A percentile compares a stretch with the other conserved stretches of the same genome.
phyloP scores from a whole-genome alignment of 805 yeast species.

The Clavispora fructus region DNA sequence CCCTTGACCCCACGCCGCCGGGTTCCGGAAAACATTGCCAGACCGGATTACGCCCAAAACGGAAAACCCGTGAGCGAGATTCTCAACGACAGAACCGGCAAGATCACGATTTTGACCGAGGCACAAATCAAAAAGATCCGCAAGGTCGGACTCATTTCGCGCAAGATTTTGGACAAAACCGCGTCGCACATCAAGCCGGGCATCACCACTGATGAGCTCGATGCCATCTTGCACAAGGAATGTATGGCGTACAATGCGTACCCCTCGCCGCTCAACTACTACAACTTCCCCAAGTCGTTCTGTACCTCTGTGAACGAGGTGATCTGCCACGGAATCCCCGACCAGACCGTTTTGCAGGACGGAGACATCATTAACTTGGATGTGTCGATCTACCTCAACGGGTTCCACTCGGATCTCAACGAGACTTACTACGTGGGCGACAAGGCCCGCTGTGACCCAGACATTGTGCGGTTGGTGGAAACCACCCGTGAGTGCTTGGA shows the following conservation, averaged over 20 bases:
- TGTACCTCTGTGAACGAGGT: conserved; percentile 95
- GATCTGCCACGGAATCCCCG: conserved; percentile 97
- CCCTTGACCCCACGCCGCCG: conserved; percentile 71
- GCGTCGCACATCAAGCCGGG: conserved; percentile 85
- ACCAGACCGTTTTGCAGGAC: conserved; percentile 75
- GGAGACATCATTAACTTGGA: conserved; percentile 95
- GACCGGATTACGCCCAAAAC: conserved; percentile 77
- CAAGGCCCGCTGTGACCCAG: conserved; percentile 73
- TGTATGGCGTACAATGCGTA: conserved; percentile 84
- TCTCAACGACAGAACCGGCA: conserved; percentile 59
- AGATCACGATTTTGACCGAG: conserved; percentile 57
- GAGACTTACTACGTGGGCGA: conserved; percentile 97
- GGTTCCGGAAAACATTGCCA: conserved; percentile 64
- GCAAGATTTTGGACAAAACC: conserved; percentile 87
- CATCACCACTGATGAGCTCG: conserved; percentile 88
- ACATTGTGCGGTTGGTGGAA: conserved; percentile 84
- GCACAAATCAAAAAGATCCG: conserved; percentile 72
- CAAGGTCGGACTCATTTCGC: conserved; percentile 66
- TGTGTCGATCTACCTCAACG: conserved; percentile 77
- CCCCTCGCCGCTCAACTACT: conserved; percentile 94
- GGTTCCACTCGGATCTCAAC: conserved; percentile 90
- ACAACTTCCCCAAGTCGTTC: conserved; percentile 84
- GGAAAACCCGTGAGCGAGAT: conserved; percentile 82
- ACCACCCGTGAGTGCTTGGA: conserved; percentile 81
- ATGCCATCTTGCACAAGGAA: conserved; percentile 79